A percentile compares a stretch with the other conserved stretches of the same genome.
phyloP scores from a whole-genome alignment of 192 early-diverging fungal genomes.

The Umbelopsis sp. region DNA sequence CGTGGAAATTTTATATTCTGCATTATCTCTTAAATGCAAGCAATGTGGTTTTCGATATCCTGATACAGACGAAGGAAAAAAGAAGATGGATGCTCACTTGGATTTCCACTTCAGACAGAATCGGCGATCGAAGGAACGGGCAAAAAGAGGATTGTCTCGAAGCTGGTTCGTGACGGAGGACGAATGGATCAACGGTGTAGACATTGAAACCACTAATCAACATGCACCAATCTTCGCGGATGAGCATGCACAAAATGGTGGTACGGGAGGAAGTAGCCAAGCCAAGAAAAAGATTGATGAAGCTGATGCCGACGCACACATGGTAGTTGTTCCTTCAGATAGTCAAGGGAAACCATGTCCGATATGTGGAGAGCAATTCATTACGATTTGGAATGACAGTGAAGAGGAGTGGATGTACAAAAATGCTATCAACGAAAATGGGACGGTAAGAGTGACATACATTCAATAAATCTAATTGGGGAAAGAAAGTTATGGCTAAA shows the following conservation, averaged over 20 bases:
- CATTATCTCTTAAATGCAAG: conserved; percentile 79
- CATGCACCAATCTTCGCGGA: conserved; percentile 35
- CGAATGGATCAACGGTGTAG: conserved; percentile 45
- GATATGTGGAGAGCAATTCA: conserved; percentile 78
- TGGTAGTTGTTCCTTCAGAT: conserved; percentile 47
- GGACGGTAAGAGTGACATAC: conserved; percentile 43
- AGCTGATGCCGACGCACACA: conserved; percentile 39
- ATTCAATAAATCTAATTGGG: neutral
- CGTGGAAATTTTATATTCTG: conserved; percentile 71
- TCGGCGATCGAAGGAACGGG: conserved; percentile 78
- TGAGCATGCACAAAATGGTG: conserved; percentile 27
- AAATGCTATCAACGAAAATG: conserved; percentile 66
- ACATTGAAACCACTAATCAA: conserved; percentile 35
- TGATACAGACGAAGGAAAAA: conserved; percentile 64
- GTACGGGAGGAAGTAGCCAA: neutral
- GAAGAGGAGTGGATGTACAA: conserved; percentile 78
- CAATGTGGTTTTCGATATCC: conserved; percentile 91
- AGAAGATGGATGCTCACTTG: conserved; percentile 81
- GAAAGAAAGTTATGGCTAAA: neutral
- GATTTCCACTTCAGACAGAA: conserved; percentile 99
- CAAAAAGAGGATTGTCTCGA: conserved; percentile 79
- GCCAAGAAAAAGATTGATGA: conserved; percentile 34
- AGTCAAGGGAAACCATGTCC: conserved; percentile 62
- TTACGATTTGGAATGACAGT: conserved; percentile 71
- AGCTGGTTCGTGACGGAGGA: conserved; percentile 85